Evolutionary conservation across 257 asterid species (phyloP).

Genomic region (Solanum arcanum): DNA sequence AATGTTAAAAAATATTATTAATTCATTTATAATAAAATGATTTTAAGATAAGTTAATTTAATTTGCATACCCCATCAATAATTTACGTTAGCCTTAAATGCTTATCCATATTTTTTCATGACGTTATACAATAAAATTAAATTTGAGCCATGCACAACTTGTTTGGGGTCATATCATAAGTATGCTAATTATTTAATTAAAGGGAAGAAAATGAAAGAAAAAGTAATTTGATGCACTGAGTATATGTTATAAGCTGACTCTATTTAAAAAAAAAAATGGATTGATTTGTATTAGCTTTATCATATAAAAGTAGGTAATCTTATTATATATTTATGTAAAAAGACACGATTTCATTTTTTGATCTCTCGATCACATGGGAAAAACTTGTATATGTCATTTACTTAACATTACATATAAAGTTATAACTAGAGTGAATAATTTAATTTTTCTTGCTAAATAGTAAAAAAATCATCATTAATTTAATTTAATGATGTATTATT

Average conservation of each 20-base stretch:
- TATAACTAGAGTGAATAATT: too few species aligned
- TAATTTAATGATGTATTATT: too few species aligned
- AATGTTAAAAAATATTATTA: background rate
- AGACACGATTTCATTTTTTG: background rate
- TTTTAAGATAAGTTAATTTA: background rate
- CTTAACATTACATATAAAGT: too few species aligned
- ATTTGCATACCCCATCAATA: background rate
- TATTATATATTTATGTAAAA: background rate
- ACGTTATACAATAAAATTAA: background rate
- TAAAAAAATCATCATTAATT: too few species aligned
- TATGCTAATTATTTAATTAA: background rate
- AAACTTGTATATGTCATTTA: too few species aligned
- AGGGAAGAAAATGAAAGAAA: background rate
- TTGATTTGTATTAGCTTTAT: background rate
- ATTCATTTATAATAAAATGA: background rate
- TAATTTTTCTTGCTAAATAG: too few species aligned
- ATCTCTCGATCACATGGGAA: too few species aligned
- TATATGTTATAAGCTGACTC: background rate
- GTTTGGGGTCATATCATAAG: background rate
- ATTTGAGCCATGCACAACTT: background rate
- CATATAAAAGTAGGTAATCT: background rate
- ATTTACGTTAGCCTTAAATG: background rate
- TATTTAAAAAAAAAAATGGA: background rate
- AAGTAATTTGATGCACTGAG: background rate
- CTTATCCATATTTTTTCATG: background rate